These are phyloP conservation scores for Nissolia schottii DNA, from an alignment of 306 rosid species.

Conservation along the genomic window DNA sequence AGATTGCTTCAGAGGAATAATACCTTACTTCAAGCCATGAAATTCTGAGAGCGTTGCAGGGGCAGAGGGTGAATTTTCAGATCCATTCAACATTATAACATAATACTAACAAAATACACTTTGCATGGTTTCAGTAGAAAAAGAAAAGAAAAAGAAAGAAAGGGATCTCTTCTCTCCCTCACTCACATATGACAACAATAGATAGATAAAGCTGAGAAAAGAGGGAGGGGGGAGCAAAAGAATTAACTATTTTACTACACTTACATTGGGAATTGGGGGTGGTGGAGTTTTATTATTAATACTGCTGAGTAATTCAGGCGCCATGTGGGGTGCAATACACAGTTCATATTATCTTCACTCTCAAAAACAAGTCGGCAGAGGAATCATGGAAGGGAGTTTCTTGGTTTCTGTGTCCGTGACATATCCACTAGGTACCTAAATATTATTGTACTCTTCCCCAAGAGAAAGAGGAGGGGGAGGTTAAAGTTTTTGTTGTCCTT, in stretches of 20 bases:
- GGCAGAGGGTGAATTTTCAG: conserved; percentile 42
- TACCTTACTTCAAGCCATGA: conserved; percentile 43
- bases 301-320: conserved; percentile 32
- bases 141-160: not conserved
- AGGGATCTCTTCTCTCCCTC: too few species aligned
- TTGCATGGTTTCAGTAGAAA: conserved; percentile 28
- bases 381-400: conserved; percentile 47
- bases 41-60: conserved; percentile 60
- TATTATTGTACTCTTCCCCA: conserved; percentile 24
- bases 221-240: not conserved
- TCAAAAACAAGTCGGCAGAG: conserved; percentile 22
- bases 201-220: not conserved
- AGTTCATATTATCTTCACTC: conserved; percentile 26
- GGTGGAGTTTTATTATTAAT: conserved; percentile 20
- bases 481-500: conserved; percentile 32
- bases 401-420: conserved; percentile 11
- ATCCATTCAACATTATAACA: conserved; percentile 46
- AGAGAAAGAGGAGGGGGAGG: not conserved
- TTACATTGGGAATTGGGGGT: conserved; percentile 45
- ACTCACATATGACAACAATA: conserved; percentile 24
- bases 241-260: conserved; percentile 26
- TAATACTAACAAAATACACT: conserved; percentile 19
- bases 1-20: conserved; percentile 30
- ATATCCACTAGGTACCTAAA: not conserved
- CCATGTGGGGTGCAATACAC: conserved; percentile 43